phyloP scores from a whole-genome alignment of 176 grass and related monocot species.

The Echinochloa phyllopogon region DNA sequence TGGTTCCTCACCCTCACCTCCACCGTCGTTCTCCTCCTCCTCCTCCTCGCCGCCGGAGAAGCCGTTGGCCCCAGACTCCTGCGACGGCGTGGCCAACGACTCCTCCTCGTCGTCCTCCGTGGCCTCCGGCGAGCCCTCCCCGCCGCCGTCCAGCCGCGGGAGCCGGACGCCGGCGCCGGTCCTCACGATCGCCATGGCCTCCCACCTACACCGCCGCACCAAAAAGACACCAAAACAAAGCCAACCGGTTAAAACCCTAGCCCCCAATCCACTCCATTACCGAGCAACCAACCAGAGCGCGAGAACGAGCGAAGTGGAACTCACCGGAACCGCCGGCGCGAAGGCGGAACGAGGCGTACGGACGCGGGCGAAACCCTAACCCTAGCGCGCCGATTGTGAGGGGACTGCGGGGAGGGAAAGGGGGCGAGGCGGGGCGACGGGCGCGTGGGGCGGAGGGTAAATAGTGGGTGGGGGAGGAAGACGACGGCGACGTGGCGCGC shows the following conservation, averaged over 20 bases:
- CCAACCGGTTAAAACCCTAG: constrained; percentile 59
- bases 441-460: constrained; percentile 46
- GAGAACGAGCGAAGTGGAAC: not conserved
- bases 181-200: constrained; percentile 81
- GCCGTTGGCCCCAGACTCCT: constrained; percentile 48
- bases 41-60: constrained; percentile 49
- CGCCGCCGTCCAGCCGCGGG: constrained; percentile 54
- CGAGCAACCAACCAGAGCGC: not conserved
- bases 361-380: constrained; percentile 55
- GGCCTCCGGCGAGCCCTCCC: constrained; percentile 41
- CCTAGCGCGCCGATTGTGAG: constrained; percentile 44
- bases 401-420: not conserved
- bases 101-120: constrained; percentile 64
- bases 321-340: constrained; percentile 26
- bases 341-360: not conserved
- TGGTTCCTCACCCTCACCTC: not conserved
- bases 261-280: constrained; percentile 28
- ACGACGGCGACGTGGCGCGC: constrained; percentile 59
- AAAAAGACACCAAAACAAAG: not conserved
- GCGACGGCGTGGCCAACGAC: constrained; percentile 49
- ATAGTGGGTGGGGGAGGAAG: constrained; percentile 68
- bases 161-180: constrained; percentile 46
- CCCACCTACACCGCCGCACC: constrained; percentile 1
- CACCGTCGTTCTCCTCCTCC: constrained; percentile 5
- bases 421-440: constrained; percentile 10